phyloP scores from a whole-genome alignment of 2,329 filamentous ascomycete species.

The Lasiodiplodia citricola region DNA sequence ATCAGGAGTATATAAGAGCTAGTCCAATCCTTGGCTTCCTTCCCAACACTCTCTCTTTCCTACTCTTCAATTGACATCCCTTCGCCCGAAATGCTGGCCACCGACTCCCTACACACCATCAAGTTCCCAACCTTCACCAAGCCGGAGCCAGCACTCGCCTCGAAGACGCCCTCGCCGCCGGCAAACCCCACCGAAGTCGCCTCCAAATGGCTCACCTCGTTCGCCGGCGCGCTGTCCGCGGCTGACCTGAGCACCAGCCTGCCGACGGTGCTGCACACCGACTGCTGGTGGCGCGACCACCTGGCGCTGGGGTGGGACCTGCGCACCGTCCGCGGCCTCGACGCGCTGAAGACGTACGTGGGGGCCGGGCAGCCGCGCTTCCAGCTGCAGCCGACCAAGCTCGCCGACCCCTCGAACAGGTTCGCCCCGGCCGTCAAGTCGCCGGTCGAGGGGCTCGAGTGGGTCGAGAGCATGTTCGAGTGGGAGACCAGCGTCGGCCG shows the following conservation, averaged over 20 bases:
- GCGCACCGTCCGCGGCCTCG: constrained; percentile 55
- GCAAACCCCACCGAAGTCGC: constrained; percentile 33
- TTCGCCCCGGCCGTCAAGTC: constrained; percentile 50
- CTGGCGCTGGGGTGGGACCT: constrained; percentile 63
- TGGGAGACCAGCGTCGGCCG: constrained; percentile 60
- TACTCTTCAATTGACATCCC: background rate
- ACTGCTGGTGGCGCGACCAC: constrained; percentile 65
- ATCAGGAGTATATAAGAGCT: constrained; percentile 22
- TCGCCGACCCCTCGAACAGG: constrained; percentile 48
- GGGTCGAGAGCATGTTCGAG: constrained; percentile 64
- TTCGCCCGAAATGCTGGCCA: constrained; percentile 29
- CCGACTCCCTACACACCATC: constrained; percentile 36
- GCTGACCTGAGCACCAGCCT: constrained; percentile 30
- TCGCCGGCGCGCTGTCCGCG: constrained; percentile 33
- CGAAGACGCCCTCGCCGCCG: constrained; percentile 27
- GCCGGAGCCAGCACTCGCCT: constrained; percentile 30
- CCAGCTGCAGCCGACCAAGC: constrained; percentile 43
- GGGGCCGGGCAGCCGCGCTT: constrained; percentile 42
- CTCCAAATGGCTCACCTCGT: constrained; percentile 37
- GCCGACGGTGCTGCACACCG: constrained; percentile 46
- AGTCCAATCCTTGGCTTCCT: background rate
- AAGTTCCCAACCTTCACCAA: constrained; percentile 36
- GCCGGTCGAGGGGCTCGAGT: constrained; percentile 58
- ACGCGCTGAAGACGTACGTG: constrained; percentile 50
- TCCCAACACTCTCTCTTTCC: background rate